Evolutionary conservation across 495 filamentous ascomycete genomes (phyloP).

Genomic region (Trichoderma erinaceum): DNA sequence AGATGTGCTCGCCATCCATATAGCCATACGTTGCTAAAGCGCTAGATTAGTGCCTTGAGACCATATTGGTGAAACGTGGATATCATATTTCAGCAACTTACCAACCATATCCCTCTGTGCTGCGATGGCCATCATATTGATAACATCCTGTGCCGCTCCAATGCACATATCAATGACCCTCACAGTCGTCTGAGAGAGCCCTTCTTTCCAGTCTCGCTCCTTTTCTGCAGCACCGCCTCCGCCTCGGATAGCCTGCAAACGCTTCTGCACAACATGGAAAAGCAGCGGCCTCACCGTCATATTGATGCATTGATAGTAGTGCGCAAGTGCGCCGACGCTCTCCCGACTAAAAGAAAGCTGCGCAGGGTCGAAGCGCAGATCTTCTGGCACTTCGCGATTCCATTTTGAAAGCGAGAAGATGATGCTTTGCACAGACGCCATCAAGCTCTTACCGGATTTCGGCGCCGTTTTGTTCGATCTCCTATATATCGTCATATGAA

Average conservation of each 20-base stretch:
- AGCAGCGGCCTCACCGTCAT: slow-evolving; percentile 46
- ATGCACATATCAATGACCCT: slow-evolving; percentile 45
- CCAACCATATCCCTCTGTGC: slow-evolving; percentile 38
- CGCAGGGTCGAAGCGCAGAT: slow-evolving; percentile 39
- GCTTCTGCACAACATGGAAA: slow-evolving; percentile 44
- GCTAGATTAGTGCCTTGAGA: not conserved
- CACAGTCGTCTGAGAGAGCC: slow-evolving; percentile 36
- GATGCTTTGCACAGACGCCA: slow-evolving; percentile 43
- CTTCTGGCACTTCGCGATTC: slow-evolving; percentile 35
- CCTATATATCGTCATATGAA: slow-evolving; percentile 44
- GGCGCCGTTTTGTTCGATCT: slow-evolving; percentile 33
- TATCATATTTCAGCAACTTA: slow-evolving; percentile 21
- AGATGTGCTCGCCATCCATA: slow-evolving; percentile 45
- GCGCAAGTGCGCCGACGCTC: slow-evolving; percentile 41
- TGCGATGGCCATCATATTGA: slow-evolving; percentile 41
- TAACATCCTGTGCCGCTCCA: slow-evolving; percentile 40
- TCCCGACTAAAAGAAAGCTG: slow-evolving; percentile 39
- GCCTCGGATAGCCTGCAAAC: slow-evolving; percentile 22
- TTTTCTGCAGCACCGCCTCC: slow-evolving; percentile 10
- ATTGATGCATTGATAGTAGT: slow-evolving; percentile 48
- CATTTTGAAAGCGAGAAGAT: slow-evolving; percentile 38
- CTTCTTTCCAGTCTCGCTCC: slow-evolving; percentile 38
- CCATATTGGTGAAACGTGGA: not conserved
- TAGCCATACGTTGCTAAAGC: slow-evolving; percentile 44
- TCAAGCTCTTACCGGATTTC: slow-evolving; percentile 31